Conservation (phyloP, 2,329 filamentous ascomycete species). For the Penicillium sp. region DNA sequence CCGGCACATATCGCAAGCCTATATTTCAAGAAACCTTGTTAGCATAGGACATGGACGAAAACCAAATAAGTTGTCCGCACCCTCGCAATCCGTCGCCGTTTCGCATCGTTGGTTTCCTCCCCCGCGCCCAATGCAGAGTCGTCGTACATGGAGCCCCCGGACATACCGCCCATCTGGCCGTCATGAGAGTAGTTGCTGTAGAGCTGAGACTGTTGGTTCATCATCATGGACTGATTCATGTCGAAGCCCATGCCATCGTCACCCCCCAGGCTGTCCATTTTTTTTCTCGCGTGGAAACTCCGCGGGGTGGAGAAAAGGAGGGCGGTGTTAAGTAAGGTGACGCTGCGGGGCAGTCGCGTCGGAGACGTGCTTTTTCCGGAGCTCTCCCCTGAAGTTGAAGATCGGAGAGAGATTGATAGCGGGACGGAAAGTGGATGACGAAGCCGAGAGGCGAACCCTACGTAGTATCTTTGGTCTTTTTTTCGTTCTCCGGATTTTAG, state of each 20-base stretch:
- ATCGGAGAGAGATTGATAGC: conserved; percentile 1
- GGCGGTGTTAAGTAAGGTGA: conserved; percentile 15
- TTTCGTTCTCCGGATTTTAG: neutral
- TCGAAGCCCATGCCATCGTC: conserved; percentile 44
- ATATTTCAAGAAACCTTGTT: conserved; percentile 9
- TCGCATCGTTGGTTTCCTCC: conserved; percentile 70
- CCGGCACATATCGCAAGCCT: conserved; percentile 95
- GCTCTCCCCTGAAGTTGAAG: conserved; percentile 9
- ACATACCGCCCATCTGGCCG: conserved; percentile 55
- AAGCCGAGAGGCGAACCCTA: conserved; percentile 1
- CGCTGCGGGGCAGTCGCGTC: conserved; percentile 19
- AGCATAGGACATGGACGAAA: neutral
- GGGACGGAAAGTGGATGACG: conserved; percentile 10
- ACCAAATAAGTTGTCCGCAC: conserved; percentile 51
- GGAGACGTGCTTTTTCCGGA: conserved; percentile 6
- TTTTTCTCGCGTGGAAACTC: conserved; percentile 12
- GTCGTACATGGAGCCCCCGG: conserved; percentile 43
- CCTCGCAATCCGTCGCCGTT: conserved; percentile 82
- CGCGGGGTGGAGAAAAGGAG: conserved; percentile 19
- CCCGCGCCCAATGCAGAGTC: conserved; percentile 45
- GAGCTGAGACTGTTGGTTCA: conserved; percentile 65
- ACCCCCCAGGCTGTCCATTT: conserved; percentile 39
- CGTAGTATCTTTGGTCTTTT: neutral
- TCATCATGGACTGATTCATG: conserved; percentile 51
- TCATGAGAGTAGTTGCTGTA: conserved; percentile 64